These are phyloP conservation scores for Epichloe glyceriae DNA, from an alignment of 2,329 filamentous ascomycete genomes.

Conservation along the genomic window DNA sequence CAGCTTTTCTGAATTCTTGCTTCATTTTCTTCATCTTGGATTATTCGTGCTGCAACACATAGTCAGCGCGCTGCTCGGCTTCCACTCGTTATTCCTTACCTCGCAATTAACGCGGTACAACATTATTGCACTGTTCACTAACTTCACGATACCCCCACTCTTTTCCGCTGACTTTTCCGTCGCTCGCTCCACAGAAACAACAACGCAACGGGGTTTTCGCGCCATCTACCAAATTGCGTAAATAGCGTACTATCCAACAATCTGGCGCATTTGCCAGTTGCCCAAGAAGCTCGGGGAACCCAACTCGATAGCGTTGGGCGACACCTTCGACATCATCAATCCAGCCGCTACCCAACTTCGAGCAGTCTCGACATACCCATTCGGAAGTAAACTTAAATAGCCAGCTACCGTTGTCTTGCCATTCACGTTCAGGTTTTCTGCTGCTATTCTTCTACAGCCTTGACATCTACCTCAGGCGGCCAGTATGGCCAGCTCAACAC, in stretches of 20 bases:
- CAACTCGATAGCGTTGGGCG: too few species aligned
- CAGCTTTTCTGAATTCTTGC: background rate
- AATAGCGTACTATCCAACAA: background rate
- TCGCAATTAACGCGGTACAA: background rate
- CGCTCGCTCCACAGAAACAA: conserved; percentile 6
- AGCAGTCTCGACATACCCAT: background rate
- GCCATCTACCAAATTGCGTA: background rate
- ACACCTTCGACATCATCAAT: background rate
- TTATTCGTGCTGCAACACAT: background rate
- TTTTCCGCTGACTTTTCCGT: conserved; percentile 3
- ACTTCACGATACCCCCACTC: background rate
- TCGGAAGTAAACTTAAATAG: background rate
- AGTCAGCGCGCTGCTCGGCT: background rate
- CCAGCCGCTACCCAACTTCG: background rate
- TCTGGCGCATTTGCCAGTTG: background rate
- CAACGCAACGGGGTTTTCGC: background rate
- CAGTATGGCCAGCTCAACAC: conserved; percentile 4
- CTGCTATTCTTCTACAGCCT: background rate
- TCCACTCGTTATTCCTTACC: background rate
- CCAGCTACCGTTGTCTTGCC: background rate
- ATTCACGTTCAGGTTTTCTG: background rate
- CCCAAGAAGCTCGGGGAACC: background rate
- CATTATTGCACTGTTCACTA: background rate
- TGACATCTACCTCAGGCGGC: background rate
- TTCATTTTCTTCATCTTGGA: background rate